These are phyloP conservation scores for Steccherinum ochraceum DNA, from an alignment of 768 basidiomycete species.

Conservation along the genomic window DNA sequence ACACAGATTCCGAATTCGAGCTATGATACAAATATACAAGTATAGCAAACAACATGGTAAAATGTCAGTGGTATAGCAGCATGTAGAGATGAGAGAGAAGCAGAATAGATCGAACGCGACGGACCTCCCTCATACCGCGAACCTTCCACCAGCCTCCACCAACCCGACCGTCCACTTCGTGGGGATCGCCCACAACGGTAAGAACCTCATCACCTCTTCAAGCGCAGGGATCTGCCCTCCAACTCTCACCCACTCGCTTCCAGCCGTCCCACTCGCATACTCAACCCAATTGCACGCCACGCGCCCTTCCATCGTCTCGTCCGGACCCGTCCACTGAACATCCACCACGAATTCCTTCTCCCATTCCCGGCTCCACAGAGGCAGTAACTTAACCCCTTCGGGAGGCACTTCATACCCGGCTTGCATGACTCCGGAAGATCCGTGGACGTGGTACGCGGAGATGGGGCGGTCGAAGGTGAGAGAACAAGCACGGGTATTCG, in stretches of 20 bases:
- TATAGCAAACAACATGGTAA: neutral
- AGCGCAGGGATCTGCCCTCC: slow-evolving; percentile 55
- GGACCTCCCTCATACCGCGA: slow-evolving; percentile 22
- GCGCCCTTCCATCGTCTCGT: slow-evolving; percentile 29
- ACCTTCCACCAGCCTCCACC: slow-evolving; percentile 44
- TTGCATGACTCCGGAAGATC: slow-evolving; percentile 26
- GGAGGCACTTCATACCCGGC: slow-evolving; percentile 32
- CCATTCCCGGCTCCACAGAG: slow-evolving; percentile 61
- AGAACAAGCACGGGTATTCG: slow-evolving; percentile 58
- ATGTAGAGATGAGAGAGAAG: too few relatives aligned
- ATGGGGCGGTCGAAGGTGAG: slow-evolving; percentile 51
- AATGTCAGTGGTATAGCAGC: neutral
- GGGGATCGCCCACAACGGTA: slow-evolving; percentile 64
- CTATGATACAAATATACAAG: neutral
- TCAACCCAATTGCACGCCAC: slow-evolving; percentile 67
- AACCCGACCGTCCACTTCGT: slow-evolving; percentile 51
- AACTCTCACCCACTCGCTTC: slow-evolving; percentile 22
- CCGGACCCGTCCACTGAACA: slow-evolving; percentile 35
- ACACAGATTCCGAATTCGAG: too few relatives aligned
- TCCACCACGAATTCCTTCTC: slow-evolving; percentile 46
- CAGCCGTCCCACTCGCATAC: slow-evolving; percentile 50
- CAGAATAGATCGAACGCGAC: too few relatives aligned
- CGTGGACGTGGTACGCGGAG: slow-evolving; percentile 33
- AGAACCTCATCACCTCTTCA: slow-evolving; percentile 57
- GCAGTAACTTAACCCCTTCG: slow-evolving; percentile 32